Evolutionary conservation across 2,329 filamentous ascomycete genomes (phyloP), one percentile per base, ranked within the genome.

Genomic region (Fusarium pilosicola): DNA sequence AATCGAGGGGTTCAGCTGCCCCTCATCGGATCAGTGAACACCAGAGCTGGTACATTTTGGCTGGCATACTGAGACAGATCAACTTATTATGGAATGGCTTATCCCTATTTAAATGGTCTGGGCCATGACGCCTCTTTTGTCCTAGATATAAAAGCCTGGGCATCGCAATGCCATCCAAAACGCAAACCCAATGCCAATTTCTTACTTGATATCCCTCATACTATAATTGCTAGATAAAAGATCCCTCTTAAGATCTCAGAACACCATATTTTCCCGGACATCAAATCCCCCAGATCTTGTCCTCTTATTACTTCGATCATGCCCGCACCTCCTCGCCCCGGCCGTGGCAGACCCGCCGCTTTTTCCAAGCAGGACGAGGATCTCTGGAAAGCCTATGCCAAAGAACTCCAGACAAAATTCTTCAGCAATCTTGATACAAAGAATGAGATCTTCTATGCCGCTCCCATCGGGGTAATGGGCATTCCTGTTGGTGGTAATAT

Each of bases 271-370:
- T 0, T 2, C 34, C 17, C 8, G 34, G 1, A 2, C 15, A 18
- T 36, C 0, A 36, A 30, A 30, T 18, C 11, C 8, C 15, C 9
- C 1, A 15, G 20, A 55, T 6, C 11, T 4, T n/a, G 0, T 30
- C 6, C 2, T 17, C 11, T 55, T 7, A 28, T 6, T 4, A n/a
- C 14, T 11, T 1, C 7, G 13, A 13, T 6, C 18, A 39, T 54
- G 24, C 30, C 30, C 7, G 12, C 30, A 34, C 48, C 30, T 52
- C 17, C n/a, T 36, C 30, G 34, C 24, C 34, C 34, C 24, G 2
- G 14, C 34, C 51, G 24, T 26, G 32, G 17, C 8, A 22, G 18
- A 8, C 48, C 22, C 11, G n/a, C n/a, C 3, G 6, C 18, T 17
- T 24, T 22, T 28, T 28, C 49, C 9, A 54, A 54, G 20, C 24